These are phyloP conservation scores for Umbelopsis sp. DNA, from an alignment of 192 early-diverging fungal genomes.

Conservation along the genomic window DNA sequence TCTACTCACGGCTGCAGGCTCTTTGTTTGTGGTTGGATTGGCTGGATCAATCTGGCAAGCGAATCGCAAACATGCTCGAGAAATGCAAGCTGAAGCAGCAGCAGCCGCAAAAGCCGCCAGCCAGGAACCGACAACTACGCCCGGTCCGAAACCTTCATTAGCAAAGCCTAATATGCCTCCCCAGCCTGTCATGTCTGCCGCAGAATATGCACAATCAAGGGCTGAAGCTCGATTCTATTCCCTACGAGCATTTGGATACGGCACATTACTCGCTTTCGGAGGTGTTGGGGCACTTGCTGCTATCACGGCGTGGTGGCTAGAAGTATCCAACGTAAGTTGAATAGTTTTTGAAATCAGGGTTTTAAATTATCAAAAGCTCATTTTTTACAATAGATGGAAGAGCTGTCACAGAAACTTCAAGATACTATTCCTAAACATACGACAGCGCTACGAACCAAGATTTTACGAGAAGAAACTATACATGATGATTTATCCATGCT, in stretches of 20 bases:
- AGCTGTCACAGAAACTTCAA: conserved; percentile 19
- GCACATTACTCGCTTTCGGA: conserved; percentile 35
- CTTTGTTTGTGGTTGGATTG: conserved; percentile 6
- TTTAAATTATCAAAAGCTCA: conserved; percentile 36
- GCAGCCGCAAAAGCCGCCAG: neutral
- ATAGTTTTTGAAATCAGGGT: neutral
- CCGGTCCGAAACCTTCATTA: neutral
- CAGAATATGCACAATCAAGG: conserved; percentile 32
- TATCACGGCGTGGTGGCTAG: conserved; percentile 33
- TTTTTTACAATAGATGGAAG: conserved; percentile 19
- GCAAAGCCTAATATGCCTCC: neutral
- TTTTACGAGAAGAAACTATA: conserved; percentile 6
- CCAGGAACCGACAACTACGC: neutral
- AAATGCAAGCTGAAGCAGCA: conserved; percentile 12
- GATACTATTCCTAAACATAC: conserved; percentile 16
- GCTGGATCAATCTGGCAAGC: conserved; percentile 19
- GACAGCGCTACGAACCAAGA: neutral
- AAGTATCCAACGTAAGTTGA: conserved; percentile 40
- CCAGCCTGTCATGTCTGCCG: conserved; percentile 37
- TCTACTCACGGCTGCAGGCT: neutral
- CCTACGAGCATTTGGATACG: conserved; percentile 36
- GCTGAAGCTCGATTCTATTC: conserved; percentile 34
- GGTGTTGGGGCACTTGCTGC: conserved; percentile 29
- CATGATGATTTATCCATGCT: conserved; percentile 11
- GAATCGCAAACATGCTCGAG: conserved; percentile 17